Evolutionary conservation across 345 rosid genomes (phyloP).

Genomic region (Rhodamnia rubescens): DNA sequence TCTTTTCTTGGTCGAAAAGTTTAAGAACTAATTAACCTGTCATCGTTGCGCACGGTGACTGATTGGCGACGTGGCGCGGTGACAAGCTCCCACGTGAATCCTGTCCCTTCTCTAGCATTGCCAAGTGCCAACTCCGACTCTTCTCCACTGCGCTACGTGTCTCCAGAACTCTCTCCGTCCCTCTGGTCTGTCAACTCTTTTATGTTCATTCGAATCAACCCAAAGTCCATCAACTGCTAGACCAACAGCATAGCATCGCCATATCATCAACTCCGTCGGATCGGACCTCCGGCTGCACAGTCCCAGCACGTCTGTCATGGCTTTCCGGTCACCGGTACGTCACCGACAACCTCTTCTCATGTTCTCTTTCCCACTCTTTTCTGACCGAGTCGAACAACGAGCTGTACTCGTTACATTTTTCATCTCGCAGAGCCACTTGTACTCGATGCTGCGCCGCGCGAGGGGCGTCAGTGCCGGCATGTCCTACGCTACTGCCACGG

Average conservation of each 20-base stretch:
- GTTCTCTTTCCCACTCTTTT: background rate
- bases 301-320: constrained; percentile 14
- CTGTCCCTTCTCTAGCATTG: background rate
- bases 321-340: constrained; percentile 29
- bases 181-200: background rate
- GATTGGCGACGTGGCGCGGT: background rate
- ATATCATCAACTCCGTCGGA: background rate
- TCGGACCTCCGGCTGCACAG: background rate
- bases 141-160: background rate
- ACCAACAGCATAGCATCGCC: background rate
- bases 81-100: background rate
- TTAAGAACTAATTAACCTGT: background rate
- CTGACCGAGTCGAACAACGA: background rate
- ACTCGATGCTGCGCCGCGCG: constrained; percentile 8
- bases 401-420: background rate
- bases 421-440: constrained; percentile 19
- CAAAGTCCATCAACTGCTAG: background rate
- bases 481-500: constrained; percentile 26
- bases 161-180: background rate
- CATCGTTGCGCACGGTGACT: background rate
- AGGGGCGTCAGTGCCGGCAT: constrained; percentile 2
- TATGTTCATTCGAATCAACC: background rate
- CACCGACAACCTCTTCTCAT: background rate
- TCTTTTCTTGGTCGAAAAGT: background rate
- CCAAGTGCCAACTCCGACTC: background rate